A percentile compares a stretch with the other conserved stretches of the same genome.
Conservation (phyloP, 306 rosid genomes). For the Crotalaria pallida region DNA sequence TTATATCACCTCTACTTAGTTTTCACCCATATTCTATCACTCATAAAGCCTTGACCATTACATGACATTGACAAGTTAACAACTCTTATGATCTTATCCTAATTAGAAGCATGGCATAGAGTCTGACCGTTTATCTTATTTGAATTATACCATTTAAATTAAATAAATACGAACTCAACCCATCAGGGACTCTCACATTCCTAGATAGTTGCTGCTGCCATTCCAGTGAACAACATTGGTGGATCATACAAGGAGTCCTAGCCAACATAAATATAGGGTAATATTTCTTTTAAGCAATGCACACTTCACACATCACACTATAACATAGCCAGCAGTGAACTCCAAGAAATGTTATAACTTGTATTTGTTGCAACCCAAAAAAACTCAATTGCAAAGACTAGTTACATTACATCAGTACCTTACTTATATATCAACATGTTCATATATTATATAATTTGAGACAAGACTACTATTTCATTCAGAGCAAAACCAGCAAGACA, state of each 20-base stretch:
- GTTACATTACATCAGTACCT: background rate
- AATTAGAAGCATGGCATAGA: constrained; percentile 15
- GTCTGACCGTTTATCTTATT: constrained; percentile 26
- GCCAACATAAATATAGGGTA: background rate
- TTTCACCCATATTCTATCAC: too few relatives aligned
- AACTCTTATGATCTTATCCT: too few relatives aligned
- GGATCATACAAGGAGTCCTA: background rate
- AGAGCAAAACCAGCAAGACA: background rate
- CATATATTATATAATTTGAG: background rate
- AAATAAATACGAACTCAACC: too few relatives aligned
- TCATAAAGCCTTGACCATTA: too few relatives aligned
- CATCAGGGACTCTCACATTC: background rate
- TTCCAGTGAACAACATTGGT: too few relatives aligned
- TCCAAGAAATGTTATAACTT: constrained; percentile 55
- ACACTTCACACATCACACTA: constrained; percentile 39
- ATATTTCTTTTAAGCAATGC: constrained; percentile 57
- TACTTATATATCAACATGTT: background rate
- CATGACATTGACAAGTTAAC: too few relatives aligned
- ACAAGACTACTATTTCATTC: background rate
- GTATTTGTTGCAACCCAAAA: constrained; percentile 34
- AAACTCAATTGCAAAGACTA: background rate
- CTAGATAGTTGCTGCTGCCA: background rate
- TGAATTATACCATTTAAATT: background rate
- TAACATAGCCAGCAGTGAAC: constrained; percentile 56
- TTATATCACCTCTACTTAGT: too few relatives aligned